Base-by-base conservation (phyloP, 371 early-diverging fungal species). In the Funneliformis caledonium region DNA sequence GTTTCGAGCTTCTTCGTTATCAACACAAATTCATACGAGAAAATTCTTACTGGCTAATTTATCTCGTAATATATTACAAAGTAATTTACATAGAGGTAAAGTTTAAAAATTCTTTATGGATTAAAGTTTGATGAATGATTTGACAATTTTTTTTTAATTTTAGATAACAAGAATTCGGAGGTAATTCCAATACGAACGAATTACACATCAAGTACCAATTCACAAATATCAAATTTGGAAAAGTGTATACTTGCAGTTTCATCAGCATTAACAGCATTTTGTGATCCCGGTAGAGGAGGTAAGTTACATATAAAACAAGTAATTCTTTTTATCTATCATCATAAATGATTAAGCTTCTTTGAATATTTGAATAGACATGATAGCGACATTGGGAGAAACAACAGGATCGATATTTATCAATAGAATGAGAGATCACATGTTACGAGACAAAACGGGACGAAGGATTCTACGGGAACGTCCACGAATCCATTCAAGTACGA, bases 371-470 rank as follows among this genome's bases (percentile, higher is more conserved):
- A 16, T 81, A 96, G 95, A 97, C 76, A 95, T 97, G 92, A 92
- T 98, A 14, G 98, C 98, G 2, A 90, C 94, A 5, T 88, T 98
- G 37, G 98, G 97, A 37, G 98, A 98, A 83, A 91, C 95, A 4
- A 98, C 97, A 9, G 93, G 94, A 5, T 86, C 85, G 19, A 81
- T 86, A 4, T 90, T 91, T 80, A 83, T 97, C 6, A 83, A 81
- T 26, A 84, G 88, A 22, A 91, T 98, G 84, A 90, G 97, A 19
- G 89, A 91, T 72, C 88, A 89, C 67, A 97, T 98, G 97, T 88
- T 97, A 6, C 80, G 83, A 60, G 91, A 92, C 73, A 82, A 86
- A 14, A 88, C 86, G 0, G 98, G 98, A 9, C 90, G 98, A 22
- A 88, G 92, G 8, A 96, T 98, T 56, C 85, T 98, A 60, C 87